Evolutionary conservation across 140 eudicot species (phyloP), one percentile per base, ranked within the genome.

Genomic region (Ambrosia hybrid): DNA sequence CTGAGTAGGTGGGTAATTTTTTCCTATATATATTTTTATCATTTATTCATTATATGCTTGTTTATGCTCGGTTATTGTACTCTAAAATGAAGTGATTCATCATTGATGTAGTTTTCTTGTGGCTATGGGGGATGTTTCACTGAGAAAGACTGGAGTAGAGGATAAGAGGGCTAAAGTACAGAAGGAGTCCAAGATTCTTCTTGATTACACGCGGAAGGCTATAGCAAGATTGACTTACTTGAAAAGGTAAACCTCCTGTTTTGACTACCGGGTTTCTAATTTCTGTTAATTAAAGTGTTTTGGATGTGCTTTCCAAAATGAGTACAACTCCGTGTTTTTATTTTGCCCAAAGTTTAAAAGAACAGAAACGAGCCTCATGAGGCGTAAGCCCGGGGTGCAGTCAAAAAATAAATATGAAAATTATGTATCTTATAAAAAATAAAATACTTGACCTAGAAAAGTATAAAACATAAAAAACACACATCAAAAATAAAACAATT

Each of bases 81-180:
- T 51, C 66, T 83, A 39, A 78, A 69, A 4, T 7, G 76, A 67
- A 52, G 64, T 57, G 14, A 46, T 74, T 57, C 14, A 36, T 57
- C 57, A 46, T 74, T 57, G 12, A 36, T 57, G 57, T 68, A 94
- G 99, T 84, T 94, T 87, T 73, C 96, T 94, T 84, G 97, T 94
- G 66, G 96, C 99, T 16, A 88, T 94, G 96, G 99, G 96, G 52
- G 99, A 94, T 70, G 78, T 90, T 51, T 94, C 96, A 11, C 73
- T 94, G 61, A 82, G 97, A 78, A 90, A 88, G 78, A 87, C 95
- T 5, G 96, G 95, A 77, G 99, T 94, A 15, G 97, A 94, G 65
- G 99, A 94, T 84, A 94, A 94, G 79, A 88, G 97, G 73, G 89
- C 97, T 75, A 90, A 90, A 83, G 97, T 94, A 67, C 97, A 90